Conservation (phyloP, 2,329 filamentous ascomycete species). For the Chaetothyriales sp. region DNA sequence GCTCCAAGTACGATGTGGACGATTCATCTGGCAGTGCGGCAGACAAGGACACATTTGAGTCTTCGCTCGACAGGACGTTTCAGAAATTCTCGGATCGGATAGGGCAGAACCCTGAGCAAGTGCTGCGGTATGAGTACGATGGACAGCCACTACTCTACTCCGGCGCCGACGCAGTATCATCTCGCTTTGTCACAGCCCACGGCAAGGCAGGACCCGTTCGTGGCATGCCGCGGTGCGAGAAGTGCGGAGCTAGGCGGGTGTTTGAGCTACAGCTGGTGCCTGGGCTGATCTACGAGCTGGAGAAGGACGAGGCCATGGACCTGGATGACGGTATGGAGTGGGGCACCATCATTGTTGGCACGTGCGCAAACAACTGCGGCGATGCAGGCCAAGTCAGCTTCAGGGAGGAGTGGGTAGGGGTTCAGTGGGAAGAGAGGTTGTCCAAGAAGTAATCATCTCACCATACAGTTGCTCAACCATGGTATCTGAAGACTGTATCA, state of each 20-base stretch:
- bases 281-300: slow-evolving; percentile 75
- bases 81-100: slow-evolving; percentile 67
- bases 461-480: too few species aligned
- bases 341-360: slow-evolving; percentile 79
- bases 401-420: slow-evolving; percentile 89
- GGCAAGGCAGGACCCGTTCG: slow-evolving; percentile 12
- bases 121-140: slow-evolving; percentile 63
- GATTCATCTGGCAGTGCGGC: slow-evolving; percentile 21
- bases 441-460: slow-evolving; percentile 13
- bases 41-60: slow-evolving; percentile 61
- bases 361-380: slow-evolving; percentile 68
- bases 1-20: slow-evolving; percentile 21
- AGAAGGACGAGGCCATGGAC: slow-evolving; percentile 48
- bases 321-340: slow-evolving; percentile 82
- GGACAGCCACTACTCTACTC: slow-evolving; percentile 67
- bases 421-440: slow-evolving; percentile 77
- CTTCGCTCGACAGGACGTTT: slow-evolving; percentile 57
- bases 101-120: slow-evolving; percentile 67
- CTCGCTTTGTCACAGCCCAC: slow-evolving; percentile 33
- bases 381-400: slow-evolving; percentile 55
- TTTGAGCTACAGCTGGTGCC: slow-evolving; percentile 92
- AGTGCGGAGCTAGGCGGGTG: slow-evolving; percentile 58
- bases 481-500: too few species aligned
- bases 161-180: slow-evolving; percentile 58
- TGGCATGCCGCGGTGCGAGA: slow-evolving; percentile 57